A percentile compares a stretch with the other conserved stretches of the same genome.
Evolutionary conservation across 1,284 basidiomycete genomes (phyloP).

Genomic region (Laetiporus sulphureus): DNA sequence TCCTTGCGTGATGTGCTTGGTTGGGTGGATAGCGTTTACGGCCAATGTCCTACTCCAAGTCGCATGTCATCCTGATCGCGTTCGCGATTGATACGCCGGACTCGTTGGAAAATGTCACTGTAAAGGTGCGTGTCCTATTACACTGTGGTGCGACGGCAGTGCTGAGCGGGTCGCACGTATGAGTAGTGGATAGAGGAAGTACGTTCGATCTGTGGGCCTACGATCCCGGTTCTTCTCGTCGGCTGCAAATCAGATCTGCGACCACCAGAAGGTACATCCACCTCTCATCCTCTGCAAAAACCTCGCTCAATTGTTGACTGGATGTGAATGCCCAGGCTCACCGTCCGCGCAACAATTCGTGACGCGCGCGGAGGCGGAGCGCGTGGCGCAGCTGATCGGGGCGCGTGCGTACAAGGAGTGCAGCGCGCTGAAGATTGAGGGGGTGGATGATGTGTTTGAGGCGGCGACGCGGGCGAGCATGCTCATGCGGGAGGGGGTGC

Average conservation of each 20-base stretch:
- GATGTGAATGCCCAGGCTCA: no score
- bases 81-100: slow-evolving; percentile 96
- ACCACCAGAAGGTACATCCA: slow-evolving; percentile 25
- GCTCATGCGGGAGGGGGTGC: slow-evolving; percentile 82
- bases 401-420: slow-evolving; percentile 93
- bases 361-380: slow-evolving; percentile 68
- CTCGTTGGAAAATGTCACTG: slow-evolving; percentile 91
- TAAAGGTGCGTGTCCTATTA: slow-evolving; percentile 72
- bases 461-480: slow-evolving; percentile 93
- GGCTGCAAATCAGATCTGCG: slow-evolving; percentile 86
- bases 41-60: slow-evolving; percentile 95
- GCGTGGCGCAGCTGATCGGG: slow-evolving; percentile 74
- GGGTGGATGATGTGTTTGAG: slow-evolving; percentile 94
- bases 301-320: no score
- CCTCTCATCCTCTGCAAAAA: no score
- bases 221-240: slow-evolving; percentile 78
- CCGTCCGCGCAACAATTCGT: slow-evolving; percentile 40
- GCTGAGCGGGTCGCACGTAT: no score
- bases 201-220: slow-evolving; percentile 81
- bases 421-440: slow-evolving; percentile 85
- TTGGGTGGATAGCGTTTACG: slow-evolving; percentile 81
- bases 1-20: no score
- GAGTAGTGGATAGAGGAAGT: slow-evolving; percentile 95
- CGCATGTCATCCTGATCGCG: slow-evolving; percentile 97
- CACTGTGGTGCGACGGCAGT: no score